Evolutionary conservation across 768 basidiomycete species (phyloP), one percentile per base, ranked within the genome.

Genomic region (Boletus rex-veris): DNA sequence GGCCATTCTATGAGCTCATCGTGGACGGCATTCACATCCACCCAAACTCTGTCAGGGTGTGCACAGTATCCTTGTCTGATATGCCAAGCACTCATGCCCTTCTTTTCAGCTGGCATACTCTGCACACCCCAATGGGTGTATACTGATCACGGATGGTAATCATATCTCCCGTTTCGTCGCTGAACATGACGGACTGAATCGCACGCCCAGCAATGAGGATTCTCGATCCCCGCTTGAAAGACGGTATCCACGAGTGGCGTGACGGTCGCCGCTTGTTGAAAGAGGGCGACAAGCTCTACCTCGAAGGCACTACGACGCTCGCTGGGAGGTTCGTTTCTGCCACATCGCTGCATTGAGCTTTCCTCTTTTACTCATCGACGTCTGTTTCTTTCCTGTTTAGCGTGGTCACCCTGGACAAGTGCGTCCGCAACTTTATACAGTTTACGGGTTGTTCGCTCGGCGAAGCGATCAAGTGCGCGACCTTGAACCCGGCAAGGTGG

Each of bases 11-110:
- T 63, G 91, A 87, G 50, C 74, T 95, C 49, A 96, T 95, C 57
- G 92, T 92, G 7, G 93, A 96, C 66, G 93, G 92, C 1, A 83
- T 93, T 50, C 93, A 96, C 65, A 89, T 84, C 12, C 92, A 95
- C 69, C 92, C 93, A 15, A 90, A 92, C 67, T 90, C 90, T 41
- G 89, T 95, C 52, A 77, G 89, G 62, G 88, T 93, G 69, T 52
- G 85, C 74, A 41, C 38, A 6, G 7, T 41, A 10, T n/a, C 14
- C 3, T 35, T 14, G 4, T 48, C 15, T 28, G 18, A 21, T 48
- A 33, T 21, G 31, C 26, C 33, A n/a, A 43, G 6, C 21, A 19
- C 28, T 58, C 30, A 52, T 24, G 40, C 19, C 10, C 11, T 28
- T 39, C 21, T 48, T 41, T 45, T 40, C 63, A 92, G 89, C 71